phyloP scores from a whole-genome alignment of 2,329 filamentous ascomycete genomes.

The Fusarium annulatum region DNA sequence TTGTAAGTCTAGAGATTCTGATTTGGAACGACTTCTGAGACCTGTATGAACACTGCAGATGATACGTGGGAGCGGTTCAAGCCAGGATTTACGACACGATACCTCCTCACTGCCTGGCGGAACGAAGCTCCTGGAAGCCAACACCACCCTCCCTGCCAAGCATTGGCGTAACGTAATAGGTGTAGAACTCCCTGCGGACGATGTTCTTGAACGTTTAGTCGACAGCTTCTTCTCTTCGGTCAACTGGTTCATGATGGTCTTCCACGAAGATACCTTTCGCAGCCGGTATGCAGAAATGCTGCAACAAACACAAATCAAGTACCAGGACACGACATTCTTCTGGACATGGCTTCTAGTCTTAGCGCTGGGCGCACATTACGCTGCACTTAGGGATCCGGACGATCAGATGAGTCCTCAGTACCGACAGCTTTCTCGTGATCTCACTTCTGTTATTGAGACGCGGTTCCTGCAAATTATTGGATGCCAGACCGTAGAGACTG shows the following conservation, averaged over 20 bases:
- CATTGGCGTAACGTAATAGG: not conserved
- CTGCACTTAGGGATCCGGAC: not conserved
- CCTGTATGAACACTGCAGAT: not conserved
- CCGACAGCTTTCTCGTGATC: not conserved
- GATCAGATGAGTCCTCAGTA: not conserved
- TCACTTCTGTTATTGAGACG: rapidly evolving
- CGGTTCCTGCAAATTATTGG: not conserved
- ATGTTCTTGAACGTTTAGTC: rapidly evolving
- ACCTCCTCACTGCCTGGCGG: not conserved
- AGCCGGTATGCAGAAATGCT: rapidly evolving
- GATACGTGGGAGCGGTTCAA: not conserved
- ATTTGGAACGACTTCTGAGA: rapidly evolving
- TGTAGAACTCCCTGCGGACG: rapidly evolving
- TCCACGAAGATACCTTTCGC: not conserved
- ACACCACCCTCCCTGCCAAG: not conserved
- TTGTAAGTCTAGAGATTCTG: not conserved
- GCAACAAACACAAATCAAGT: not conserved
- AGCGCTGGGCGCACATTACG: not conserved
- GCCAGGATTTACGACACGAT: not conserved
- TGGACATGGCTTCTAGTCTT: not conserved
- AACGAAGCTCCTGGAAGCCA: not conserved
- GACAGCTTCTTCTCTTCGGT: not conserved
- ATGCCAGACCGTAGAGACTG: not conserved
- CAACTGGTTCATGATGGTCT: not conserved
- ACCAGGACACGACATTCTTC: not conserved